Conservation (phyloP, 2,329 filamentous ascomycete species). For the Colletotrichum destructivum region DNA sequence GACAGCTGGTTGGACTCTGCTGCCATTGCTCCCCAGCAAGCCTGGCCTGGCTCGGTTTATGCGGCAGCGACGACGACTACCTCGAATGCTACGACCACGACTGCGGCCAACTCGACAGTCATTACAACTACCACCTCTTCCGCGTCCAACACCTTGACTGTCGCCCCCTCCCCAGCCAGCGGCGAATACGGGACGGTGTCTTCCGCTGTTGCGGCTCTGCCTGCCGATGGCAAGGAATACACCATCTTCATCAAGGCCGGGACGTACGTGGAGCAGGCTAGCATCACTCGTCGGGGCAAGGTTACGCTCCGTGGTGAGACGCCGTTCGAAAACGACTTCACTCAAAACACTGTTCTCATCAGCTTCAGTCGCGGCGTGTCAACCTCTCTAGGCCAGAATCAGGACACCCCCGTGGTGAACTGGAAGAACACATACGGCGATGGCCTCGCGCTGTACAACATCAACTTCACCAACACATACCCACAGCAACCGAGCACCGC, state of each 20-base stretch:
- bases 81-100: background rate
- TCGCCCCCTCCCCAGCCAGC: slow-evolving; percentile 52
- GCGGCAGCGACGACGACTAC: background rate
- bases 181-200: slow-evolving; percentile 59
- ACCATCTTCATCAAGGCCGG: slow-evolving; percentile 60
- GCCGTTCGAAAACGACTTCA: slow-evolving; percentile 52
- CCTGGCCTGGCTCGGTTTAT: slow-evolving; percentile 44
- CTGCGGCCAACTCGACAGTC: background rate
- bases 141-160: too few relatives aligned
- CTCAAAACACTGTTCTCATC: slow-evolving; percentile 54
- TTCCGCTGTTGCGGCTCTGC: slow-evolving; percentile 60
- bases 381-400: slow-evolving; percentile 58
- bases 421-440: slow-evolving; percentile 58
- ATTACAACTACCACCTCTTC: too few relatives aligned
- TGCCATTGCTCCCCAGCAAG: slow-evolving; percentile 48
- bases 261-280: slow-evolving; percentile 73
- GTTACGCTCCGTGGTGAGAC: slow-evolving; percentile 55
- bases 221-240: slow-evolving; percentile 56
- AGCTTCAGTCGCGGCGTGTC: slow-evolving; percentile 55
- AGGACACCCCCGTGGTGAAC: slow-evolving; percentile 47
- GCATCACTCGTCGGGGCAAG: slow-evolving; percentile 60
- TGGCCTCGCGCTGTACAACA: slow-evolving; percentile 72
- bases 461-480: slow-evolving; percentile 65
- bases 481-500: slow-evolving; percentile 45
- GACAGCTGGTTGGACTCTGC: slow-evolving; percentile 51